Evolutionary conservation across 768 basidiomycete genomes (phyloP), one percentile per base, ranked within the genome.

Genomic region (Boletus rubescentipes): DNA sequence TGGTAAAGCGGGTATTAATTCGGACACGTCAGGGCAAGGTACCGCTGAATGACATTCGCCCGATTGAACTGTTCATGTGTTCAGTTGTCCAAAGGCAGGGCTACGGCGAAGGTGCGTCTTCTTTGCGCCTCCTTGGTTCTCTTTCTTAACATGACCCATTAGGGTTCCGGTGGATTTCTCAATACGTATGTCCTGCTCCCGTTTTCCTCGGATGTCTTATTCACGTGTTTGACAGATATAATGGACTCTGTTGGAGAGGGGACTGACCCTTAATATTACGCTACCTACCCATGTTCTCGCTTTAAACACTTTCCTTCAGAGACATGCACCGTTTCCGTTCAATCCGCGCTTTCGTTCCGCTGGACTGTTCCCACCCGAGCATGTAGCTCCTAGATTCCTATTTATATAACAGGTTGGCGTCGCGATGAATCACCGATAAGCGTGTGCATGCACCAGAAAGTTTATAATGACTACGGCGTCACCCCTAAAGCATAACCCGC

Each of bases 41-140:
- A 36, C 96, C 94, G 55, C 83, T 99, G 67, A 90, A 79, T 63
- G 96, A 98, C 72, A 98, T 98, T 62, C 85, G 97, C 55, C 97
- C 97, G 16, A 98, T 99, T 72, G 97, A 99, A 70, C 82, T 98
- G 63, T 99, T 98, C 85, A 99, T 99, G 97, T 98, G 95, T 79
- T 98, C 97, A 14, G 97, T 99, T 52, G 97, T 99, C 51, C 93
- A 96, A 82, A 83, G 96, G 72, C 94, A 97, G 73, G 96, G 96
- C 46, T 98, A 99, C 71, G 96, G 94, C 55, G 96, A 98, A 77
- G 96, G 95, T 85, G 52, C 45, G 76, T 54, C 36, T 54, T 35
- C 46, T 43, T 21, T 11, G 20, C 29, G 2, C 29, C 34, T 42
- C 23, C 31, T 39, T 21, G 30, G 16, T 48, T 50, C n/a, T 34